Evolutionary conservation across 2,329 filamentous ascomycete species (phyloP), one percentile per base, ranked within the genome.

Genomic region (Plenodomus tracheiphilus): DNA sequence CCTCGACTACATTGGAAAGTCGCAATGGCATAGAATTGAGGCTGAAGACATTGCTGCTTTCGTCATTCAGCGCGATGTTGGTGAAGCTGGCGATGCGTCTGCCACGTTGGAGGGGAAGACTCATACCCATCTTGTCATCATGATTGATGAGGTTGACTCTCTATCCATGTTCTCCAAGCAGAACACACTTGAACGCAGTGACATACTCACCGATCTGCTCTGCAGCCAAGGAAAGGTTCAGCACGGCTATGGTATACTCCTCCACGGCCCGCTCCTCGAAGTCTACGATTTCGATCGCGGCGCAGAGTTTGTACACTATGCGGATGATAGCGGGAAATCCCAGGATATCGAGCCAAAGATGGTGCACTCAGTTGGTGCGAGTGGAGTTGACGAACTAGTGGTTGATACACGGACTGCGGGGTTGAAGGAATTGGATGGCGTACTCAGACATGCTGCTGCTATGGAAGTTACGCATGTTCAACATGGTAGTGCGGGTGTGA

Each of bases 201-300:
- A 68, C 38, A 43, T 66, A 4, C 44, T 70, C 10, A 41, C 41
- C 3, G 58, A 60, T 30, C 22, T 49, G 3, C 48, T 68, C 13
- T 58, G 59, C 22, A 25, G 43, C 4, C 20, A 46, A 1, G 59
- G 54, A 3, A 45, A 53, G 1, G 51, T 70, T 3, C 22, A 41
- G 4, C 35, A 43, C 1, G 60, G 64, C 11, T 47, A 57, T 25
- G 64, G 53, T 10, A 56, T 68, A 17, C 30, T 69, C 9, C 46
- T 70, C 16, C 53, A 65, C 8, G 66, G 67, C 3, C 46, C 54
- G 2, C 50, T 47, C 4, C 44, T 70, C 19, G 64, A 67, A 42
- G 49, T 64, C 36, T 68, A 68, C 51, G 34, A 39, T 5, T 69
- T 55, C 41, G 48, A 60, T 20, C 45, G 46, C 17, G 41, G 49